Evolutionary conservation across 345 rosid species (phyloP), one percentile per base, ranked within the genome.

Genomic region (Excoecaria cochinchinensis): DNA sequence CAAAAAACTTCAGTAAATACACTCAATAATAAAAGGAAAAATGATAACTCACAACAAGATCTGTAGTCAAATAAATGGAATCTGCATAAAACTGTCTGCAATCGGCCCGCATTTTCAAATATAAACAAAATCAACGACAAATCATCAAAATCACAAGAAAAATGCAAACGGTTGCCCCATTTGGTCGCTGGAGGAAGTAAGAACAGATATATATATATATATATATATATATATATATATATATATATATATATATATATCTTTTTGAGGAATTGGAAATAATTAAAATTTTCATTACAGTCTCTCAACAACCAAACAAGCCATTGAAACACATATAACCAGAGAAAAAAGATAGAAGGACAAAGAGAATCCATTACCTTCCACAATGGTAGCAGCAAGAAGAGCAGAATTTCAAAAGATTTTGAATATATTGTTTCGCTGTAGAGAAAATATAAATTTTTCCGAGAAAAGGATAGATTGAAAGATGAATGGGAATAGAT

Each of bases 1-100:
- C 4, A 74, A 22, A 9, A 21, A 73, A 67, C 4, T 14, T 24
- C 24, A 50, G 6, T 53, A 8, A 52, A 15, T 2, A 56, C 39
- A 52, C 8, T 38, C n/a, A 12, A 36, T 60, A 22, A 12, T 11
- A 16, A 4, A 17, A 38, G 60, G 60, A 50, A 53, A 40, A 52
- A 15, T 4, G 22, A 21, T 5, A 79, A 72, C 83, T 83, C 51
- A 79, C 87, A 78, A 78, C 77, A 85, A 83, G 89, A 86, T 88
- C 88, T 74, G 81, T 24, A 61, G 74, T 31, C 64, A 68, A 46
- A 24, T 9, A 44, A 25, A 31, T 24, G 53, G 17, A 62, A 78
- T 66, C 60, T 62, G 21, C 69, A n/a, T 75, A 42, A 24, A 47
- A 57, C 38, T 61, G 58, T 31, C 24, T 12, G 51, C 7, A 67